Conservation (phyloP, 345 rosid species). For the Eucalyptus marginata region DNA sequence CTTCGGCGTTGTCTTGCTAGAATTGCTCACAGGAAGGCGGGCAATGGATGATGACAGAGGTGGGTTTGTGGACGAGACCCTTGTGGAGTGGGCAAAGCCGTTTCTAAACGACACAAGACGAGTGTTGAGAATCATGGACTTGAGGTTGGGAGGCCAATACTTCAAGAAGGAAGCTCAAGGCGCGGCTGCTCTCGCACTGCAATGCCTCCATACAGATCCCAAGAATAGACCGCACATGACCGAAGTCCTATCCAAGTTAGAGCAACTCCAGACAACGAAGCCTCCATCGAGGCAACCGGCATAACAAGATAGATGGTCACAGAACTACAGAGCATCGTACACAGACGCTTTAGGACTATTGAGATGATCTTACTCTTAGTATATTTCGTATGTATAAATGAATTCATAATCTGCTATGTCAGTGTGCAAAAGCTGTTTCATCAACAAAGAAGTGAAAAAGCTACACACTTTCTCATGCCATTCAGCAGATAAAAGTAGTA, state of each 20-base stretch:
- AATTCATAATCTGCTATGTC: not conserved
- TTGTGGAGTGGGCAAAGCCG: conserved; percentile 82
- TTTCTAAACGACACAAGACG: conserved; percentile 49
- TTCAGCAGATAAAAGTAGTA: not conserved
- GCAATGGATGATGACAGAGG: conserved; percentile 48
- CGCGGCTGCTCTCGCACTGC: conserved; percentile 60
- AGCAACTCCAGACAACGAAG: conserved; percentile 17
- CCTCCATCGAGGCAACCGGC: not conserved
- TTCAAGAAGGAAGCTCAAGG: conserved; percentile 72
- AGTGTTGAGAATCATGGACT: conserved; percentile 77
- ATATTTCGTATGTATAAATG: not conserved
- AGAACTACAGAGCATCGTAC: not conserved
- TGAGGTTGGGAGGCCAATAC: conserved; percentile 77
- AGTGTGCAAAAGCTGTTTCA: not conserved
- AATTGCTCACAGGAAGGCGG: conserved; percentile 56
- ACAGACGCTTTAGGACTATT: not conserved
- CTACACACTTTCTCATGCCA: not conserved
- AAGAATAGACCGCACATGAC: conserved; percentile 56
- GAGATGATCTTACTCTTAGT: not conserved
- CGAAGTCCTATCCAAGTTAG: conserved; percentile 37
- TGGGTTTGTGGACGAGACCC: conserved; percentile 38
- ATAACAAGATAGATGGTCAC: not conserved
- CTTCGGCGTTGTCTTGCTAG: conserved; percentile 76
- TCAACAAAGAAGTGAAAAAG: not conserved
- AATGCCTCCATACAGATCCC: conserved; percentile 52